Conservation (phyloP, 2,329 filamentous ascomycete species). For the Pseudocercospora eumusae region DNA sequence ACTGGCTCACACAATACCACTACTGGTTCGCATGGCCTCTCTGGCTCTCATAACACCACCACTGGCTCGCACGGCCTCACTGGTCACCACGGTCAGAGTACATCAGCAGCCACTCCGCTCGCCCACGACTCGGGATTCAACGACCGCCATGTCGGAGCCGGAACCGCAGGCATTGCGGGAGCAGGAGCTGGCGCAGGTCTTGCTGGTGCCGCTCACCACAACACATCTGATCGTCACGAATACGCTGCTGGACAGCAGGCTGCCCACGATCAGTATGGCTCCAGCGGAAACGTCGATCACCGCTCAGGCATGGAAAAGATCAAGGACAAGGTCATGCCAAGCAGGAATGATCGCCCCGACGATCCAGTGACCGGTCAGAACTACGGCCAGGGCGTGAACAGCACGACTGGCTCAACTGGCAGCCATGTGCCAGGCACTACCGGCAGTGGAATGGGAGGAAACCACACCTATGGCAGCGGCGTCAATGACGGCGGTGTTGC, state of each 20-base stretch:
- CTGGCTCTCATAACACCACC: not conserved
- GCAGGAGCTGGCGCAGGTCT: constrained; percentile 18
- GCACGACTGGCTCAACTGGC: constrained; percentile 6
- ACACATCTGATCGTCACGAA: constrained; percentile 13
- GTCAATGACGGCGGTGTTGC: constrained; percentile 7
- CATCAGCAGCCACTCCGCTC: constrained; percentile 16
- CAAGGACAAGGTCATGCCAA: constrained; percentile 20
- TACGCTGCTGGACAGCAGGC: constrained; percentile 3
- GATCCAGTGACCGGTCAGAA: constrained; percentile 21
- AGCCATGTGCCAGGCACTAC: constrained; percentile 9
- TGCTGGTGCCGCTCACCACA: constrained; percentile 16
- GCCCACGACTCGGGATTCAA: constrained; percentile 20
- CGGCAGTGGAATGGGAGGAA: not conserved
- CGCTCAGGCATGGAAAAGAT: constrained; percentile 22
- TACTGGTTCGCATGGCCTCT: constrained; percentile 3
- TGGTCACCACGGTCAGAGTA: not conserved
- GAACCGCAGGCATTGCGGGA: constrained; percentile 15
- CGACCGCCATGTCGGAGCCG: constrained; percentile 20
- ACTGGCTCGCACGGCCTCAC: constrained; percentile 6
- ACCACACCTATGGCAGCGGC: constrained; percentile 10
- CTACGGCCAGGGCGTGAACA: constrained; percentile 14
- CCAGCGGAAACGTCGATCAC: constrained; percentile 12
- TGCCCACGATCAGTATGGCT: constrained; percentile 3
- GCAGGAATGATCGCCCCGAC: constrained; percentile 19
- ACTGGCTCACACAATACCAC: constrained; percentile 4